Conservation (phyloP, 129 eudicot species). For the Rutidosis leptorrhynchoides region DNA sequence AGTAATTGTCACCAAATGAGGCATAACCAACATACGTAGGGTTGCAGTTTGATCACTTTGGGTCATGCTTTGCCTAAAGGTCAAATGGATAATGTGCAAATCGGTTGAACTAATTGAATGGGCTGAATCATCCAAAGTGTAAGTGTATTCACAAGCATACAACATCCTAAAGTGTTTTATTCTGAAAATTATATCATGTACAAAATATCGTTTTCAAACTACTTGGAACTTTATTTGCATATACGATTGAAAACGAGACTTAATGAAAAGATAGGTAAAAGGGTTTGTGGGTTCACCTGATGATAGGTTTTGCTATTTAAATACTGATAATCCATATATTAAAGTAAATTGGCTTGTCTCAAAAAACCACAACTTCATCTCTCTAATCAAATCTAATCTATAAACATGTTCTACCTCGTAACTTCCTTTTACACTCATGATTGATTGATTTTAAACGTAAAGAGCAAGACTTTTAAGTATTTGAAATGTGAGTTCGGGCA, state of each 20-base stretch:
- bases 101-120: neutral
- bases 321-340: too few relatives aligned
- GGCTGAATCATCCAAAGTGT: neutral
- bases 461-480: neutral
- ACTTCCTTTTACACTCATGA: neutral
- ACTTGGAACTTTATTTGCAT: neutral
- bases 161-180: neutral
- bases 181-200: neutral
- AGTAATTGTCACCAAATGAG: neutral
- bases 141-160: neutral
- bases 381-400: neutral
- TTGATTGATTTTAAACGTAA: neutral
- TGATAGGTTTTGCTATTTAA: neutral
- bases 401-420: neutral
- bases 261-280: neutral
- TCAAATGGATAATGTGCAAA: neutral
- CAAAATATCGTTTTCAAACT: neutral
- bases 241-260: neutral
- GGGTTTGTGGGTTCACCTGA: neutral
- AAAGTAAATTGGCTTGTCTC: neutral
- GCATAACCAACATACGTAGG: slow-evolving; percentile 1
- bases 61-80: neutral
- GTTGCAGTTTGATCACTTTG: neutral
- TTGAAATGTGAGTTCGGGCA: neutral
- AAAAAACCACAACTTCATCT: neutral